Conservation (phyloP, 228 moss, liverwort and hornwort species). For the Sphagnum fallax region DNA sequence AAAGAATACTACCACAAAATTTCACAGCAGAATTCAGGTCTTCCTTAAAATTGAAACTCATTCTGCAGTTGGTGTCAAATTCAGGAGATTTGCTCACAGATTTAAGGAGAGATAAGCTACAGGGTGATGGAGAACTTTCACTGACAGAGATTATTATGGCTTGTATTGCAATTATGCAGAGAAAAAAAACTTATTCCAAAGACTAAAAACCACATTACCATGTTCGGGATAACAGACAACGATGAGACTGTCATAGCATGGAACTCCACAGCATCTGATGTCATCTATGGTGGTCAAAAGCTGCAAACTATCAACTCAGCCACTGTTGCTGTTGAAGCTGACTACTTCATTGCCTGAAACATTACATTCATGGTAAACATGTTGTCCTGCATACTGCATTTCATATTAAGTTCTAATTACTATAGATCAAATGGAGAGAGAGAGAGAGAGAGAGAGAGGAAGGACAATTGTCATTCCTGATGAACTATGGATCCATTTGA, state of each 20-base stretch:
- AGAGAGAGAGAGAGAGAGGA: too few relatives aligned
- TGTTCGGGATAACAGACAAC: slow-evolving; percentile 16
- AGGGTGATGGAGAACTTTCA: too few relatives aligned
- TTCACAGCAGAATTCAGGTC: background rate
- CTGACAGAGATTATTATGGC: background rate
- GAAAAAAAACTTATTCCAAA: slow-evolving; percentile 41
- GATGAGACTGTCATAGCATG: slow-evolving; percentile 32
- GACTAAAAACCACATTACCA: slow-evolving; percentile 41
- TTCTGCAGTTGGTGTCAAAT: background rate
- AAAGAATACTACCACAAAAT: background rate
- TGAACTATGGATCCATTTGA: background rate
- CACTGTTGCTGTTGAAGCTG: slow-evolving; percentile 38
- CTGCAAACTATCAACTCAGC: slow-evolving; percentile 34
- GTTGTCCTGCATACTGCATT: background rate
- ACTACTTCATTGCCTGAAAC: slow-evolving; percentile 48
- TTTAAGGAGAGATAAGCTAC: too few relatives aligned
- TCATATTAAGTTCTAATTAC: background rate
- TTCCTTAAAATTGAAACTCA: background rate
- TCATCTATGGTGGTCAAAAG: background rate
- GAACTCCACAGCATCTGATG: slow-evolving; percentile 34
- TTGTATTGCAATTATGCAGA: slow-evolving; percentile 16
- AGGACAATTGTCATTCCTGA: background rate
- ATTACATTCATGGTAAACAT: slow-evolving; percentile 45
- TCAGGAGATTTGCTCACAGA: background rate
- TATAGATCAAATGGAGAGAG: background rate